Conservation (phyloP, 2,329 filamentous ascomycete genomes). For the Penicillium expansum region DNA sequence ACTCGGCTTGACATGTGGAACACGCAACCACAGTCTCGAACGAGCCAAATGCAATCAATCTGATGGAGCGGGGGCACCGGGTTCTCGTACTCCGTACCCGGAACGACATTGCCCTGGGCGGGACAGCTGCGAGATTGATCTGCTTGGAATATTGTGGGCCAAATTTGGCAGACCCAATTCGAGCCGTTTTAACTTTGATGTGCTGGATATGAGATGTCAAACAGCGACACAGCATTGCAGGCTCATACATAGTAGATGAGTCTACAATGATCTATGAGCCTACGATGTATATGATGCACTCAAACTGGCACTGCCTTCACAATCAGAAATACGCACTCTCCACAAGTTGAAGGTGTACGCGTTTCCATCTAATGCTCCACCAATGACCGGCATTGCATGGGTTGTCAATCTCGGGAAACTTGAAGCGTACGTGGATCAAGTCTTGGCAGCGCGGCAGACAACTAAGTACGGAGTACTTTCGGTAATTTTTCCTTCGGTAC, state of each 20-base stretch:
- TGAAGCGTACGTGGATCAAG: constrained; percentile 14
- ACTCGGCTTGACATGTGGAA: constrained; percentile 17
- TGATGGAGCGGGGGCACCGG: constrained; percentile 6
- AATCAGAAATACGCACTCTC: constrained; percentile 14
- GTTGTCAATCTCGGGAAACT: constrained; percentile 17
- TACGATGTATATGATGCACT: background rate
- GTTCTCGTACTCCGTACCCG: background rate
- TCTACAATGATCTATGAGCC: background rate
- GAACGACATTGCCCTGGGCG: background rate
- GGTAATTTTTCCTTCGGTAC: background rate
- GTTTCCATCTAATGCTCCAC: constrained; percentile 18
- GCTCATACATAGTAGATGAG: background rate
- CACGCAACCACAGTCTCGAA: constrained; percentile 14
- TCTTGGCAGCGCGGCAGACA: constrained; percentile 22
- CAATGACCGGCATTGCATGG: constrained; percentile 24
- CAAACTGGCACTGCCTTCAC: background rate
- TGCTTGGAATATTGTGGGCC: background rate
- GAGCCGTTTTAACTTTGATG: background rate
- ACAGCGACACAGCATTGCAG: background rate
- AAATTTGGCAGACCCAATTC: background rate
- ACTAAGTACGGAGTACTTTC: background rate
- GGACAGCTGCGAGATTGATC: background rate
- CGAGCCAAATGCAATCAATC: constrained; percentile 16
- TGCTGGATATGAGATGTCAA: background rate
- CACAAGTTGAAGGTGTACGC: constrained; percentile 19